These are phyloP conservation scores for Infundibulicybe gibba DNA, from an alignment of 768 basidiomycete species.

Conservation along the genomic window DNA sequence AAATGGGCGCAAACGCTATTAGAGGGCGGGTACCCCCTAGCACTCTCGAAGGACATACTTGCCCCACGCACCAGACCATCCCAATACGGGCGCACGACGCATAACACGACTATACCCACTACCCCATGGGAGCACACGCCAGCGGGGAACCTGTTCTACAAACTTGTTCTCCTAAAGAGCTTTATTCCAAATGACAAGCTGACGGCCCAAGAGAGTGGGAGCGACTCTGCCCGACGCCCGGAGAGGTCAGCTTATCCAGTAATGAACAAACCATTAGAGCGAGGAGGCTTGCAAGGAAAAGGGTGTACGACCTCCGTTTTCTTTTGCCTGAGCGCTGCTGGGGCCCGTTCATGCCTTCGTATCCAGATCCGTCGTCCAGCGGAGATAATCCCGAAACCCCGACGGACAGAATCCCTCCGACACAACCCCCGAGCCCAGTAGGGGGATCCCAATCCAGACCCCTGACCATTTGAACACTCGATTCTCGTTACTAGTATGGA, in stretches of 20 bases:
- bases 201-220: background rate
- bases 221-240: no score
- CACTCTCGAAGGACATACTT: constrained; percentile 8
- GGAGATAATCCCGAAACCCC: background rate
- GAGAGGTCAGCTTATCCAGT: background rate
- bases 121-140: constrained; percentile 18
- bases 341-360: constrained; percentile 30
- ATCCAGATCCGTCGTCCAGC: background rate
- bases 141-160: constrained; percentile 33
- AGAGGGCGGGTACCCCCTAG: constrained; percentile 27
- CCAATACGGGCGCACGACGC: background rate
- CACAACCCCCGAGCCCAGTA: no score
- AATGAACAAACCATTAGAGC: constrained; percentile 12
- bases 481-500: no score
- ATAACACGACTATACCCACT: background rate
- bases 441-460: no score
- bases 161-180: constrained; percentile 41
- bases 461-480: no score
- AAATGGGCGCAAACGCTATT: constrained; percentile 29
- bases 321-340: constrained; percentile 24
- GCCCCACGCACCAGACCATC: background rate
- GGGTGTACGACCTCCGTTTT: constrained; percentile 32
- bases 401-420: background rate
- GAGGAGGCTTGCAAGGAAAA: constrained; percentile 27
- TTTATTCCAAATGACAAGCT: constrained; percentile 24